Percentiles rank a stretch among this genome's conserved stretches.
phyloP scores from a whole-genome alignment of 176 grass and related monocot genomes.

The Saccharum spontaneum region DNA sequence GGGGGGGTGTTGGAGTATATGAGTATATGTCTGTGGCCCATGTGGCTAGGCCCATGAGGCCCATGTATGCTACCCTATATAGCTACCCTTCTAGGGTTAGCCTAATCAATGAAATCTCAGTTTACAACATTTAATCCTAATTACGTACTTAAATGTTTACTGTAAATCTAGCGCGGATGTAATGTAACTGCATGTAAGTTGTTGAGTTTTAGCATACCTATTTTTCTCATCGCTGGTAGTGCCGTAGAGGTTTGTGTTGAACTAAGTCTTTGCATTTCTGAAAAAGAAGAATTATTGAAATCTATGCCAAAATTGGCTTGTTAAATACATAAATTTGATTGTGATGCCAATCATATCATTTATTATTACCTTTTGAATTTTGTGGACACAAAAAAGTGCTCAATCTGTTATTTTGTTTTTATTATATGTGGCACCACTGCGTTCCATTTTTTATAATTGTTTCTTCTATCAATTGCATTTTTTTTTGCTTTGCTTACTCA shows the following conservation, averaged over 20 bases:
- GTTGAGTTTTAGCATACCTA: background rate
- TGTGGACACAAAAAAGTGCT: background rate
- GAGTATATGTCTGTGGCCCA: too few species aligned
- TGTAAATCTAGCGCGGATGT: conserved; percentile 5
- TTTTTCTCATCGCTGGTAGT: background rate
- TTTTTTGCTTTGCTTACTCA: conserved; percentile 2
- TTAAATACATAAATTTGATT: background rate
- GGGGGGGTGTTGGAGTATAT: too few species aligned
- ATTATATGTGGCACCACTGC: background rate
- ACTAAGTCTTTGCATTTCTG: background rate
- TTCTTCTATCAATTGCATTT: conserved; percentile 1
- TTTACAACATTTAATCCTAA: too few species aligned
- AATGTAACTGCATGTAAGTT: background rate
- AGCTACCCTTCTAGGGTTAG: too few species aligned
- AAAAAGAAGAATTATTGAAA: background rate
- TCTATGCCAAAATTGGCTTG: background rate
- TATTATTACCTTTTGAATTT: background rate
- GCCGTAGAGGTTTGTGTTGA: background rate
- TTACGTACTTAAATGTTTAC: conserved; percentile 10
- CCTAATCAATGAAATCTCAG: too few species aligned
- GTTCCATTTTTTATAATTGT: background rate
- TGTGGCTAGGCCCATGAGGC: too few species aligned
- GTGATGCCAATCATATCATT: background rate
- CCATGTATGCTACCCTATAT: too few species aligned
- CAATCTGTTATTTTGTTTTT: conserved; percentile 6